These are phyloP conservation scores for Daldinia sp. DNA, from an alignment of 2,329 filamentous ascomycete genomes.

Conservation along the genomic window DNA sequence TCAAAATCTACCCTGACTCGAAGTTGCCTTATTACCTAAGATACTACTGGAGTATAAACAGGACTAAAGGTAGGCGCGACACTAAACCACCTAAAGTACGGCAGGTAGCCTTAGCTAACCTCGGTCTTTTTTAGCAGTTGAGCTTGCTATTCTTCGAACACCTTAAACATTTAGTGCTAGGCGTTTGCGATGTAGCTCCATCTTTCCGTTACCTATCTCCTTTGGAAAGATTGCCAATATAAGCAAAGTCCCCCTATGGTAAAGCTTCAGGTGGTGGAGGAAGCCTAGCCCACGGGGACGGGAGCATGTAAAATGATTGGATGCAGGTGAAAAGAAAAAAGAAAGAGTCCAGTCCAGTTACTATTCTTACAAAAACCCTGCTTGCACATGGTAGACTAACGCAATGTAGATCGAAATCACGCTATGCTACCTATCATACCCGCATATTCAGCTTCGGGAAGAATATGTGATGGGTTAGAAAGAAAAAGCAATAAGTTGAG, in stretches of 20 bases:
- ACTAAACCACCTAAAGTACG: not conserved
- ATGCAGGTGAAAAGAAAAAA: not conserved
- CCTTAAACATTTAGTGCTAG: not conserved
- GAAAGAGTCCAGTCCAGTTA: not conserved
- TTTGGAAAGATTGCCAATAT: not conserved
- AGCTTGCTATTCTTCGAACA: not conserved
- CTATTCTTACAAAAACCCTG: not conserved
- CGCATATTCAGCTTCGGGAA: not conserved
- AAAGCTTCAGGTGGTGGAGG: not conserved
- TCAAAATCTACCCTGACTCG: not conserved
- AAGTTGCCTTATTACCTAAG: not conserved
- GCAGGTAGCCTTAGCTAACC: not conserved
- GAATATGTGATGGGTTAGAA: not conserved
- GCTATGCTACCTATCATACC: not conserved
- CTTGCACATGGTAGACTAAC: not conserved
- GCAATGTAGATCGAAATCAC: not conserved
- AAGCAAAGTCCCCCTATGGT: not conserved
- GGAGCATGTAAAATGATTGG: not conserved
- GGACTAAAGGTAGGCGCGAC: not conserved
- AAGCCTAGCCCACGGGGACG: not conserved
- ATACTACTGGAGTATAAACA: not conserved
- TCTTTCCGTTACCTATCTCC: not conserved
- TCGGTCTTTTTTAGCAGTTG: not conserved
- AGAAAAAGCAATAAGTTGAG: not conserved
- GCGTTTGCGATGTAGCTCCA: not conserved